Percentiles rank a stretch among this genome's conserved stretches.
These are phyloP conservation scores for Geoglossum cookeanum DNA, from an alignment of 2,329 filamentous ascomycete species.

Conservation along the genomic window DNA sequence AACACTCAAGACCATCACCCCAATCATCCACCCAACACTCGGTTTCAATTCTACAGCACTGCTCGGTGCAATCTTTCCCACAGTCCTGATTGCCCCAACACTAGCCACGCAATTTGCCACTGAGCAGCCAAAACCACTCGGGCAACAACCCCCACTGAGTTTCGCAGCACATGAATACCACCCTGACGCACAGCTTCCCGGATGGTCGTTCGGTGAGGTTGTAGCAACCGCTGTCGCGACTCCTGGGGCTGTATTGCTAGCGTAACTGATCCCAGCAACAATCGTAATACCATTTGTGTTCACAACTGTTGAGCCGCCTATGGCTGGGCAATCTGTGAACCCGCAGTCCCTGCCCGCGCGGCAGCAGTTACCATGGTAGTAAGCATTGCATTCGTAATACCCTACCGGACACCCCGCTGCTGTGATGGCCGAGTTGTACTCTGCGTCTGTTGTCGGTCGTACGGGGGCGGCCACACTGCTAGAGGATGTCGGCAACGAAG, in stretches of 20 bases:
- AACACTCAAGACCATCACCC: too few species aligned
- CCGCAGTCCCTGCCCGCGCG: constrained; percentile 72
- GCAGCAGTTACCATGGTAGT: constrained; percentile 69
- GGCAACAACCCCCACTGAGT: constrained; percentile 68
- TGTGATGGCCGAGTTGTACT: constrained; percentile 15
- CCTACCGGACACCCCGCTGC: constrained; percentile 55
- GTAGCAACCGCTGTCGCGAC: constrained; percentile 11
- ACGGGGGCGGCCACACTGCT: constrained; percentile 21
- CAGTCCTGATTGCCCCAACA: constrained; percentile 4
- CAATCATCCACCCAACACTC: too few species aligned
- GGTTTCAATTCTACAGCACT: too few species aligned
- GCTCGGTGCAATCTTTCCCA: constrained; percentile 1
- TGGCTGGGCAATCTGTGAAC: constrained; percentile 54
- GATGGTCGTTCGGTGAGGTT: constrained; percentile 18
- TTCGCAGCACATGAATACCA: constrained; percentile 56
- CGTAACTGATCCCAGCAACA: constrained; percentile 25
- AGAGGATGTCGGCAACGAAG: constrained; percentile 8
- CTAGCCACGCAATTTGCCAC: constrained; percentile 48
- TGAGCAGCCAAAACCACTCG: constrained; percentile 55
- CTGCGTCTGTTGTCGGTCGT: constrained; percentile 21
- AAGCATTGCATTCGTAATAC: constrained; percentile 78
- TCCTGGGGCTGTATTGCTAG: neutral
- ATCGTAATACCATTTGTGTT: constrained; percentile 47
- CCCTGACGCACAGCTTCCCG: constrained; percentile 47
- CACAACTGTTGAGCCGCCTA: constrained; percentile 42